Evolutionary conservation across 768 basidiomycete genomes (phyloP), one percentile per base, ranked within the genome.

Genomic region (Ephemerocybe angulata): DNA sequence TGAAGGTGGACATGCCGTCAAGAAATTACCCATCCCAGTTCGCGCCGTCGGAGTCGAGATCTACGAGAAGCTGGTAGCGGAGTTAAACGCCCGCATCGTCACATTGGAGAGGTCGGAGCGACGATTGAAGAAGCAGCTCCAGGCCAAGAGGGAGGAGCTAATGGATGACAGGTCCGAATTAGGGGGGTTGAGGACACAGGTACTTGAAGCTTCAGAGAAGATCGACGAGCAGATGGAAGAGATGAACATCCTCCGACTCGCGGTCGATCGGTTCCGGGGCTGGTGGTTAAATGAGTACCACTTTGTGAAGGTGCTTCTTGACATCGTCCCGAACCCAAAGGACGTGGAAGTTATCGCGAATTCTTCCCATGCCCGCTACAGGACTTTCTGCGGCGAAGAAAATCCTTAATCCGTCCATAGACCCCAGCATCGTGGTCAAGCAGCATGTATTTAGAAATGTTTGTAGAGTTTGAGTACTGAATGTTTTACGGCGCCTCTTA

Each of bases 331-430:
- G 8, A 42, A 42, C 13, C 11, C 21, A 11, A 28, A 28, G 22
- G 25, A 46, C 17, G 44, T 22, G 22, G 27, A 12, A 12, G 44
- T 5, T 11, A 46, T 46, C 24, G 44, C 44, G 15, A 13, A 13
- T 7, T 25, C 44, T 13, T 46, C 44, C 1, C 21, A 46, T 2
- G 44, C 37, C 24, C 50, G 51, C 61, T 54, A 64, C 17, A 58
- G 33, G 33, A 35, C 33, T 35, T 17, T 8, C 33, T 35, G n/a
- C n/a, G n/a, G n/a, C n/a, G n/a, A n/a, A n/a, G n/a, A n/a, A n/a
- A n/a, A n/a, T n/a, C n/a, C n/a, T n/a, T n/a, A n/a, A n/a, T n/a
- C n/a, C n/a, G n/a, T n/a, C n/a, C n/a, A n/a, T n/a, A n/a, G n/a
- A n/a, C n/a, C n/a, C n/a, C n/a, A n/a, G n/a, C n/a, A n/a, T n/a